Evolutionary conservation across 768 basidiomycete genomes (phyloP).

Genomic region (Rhizopogon vulgaris): DNA sequence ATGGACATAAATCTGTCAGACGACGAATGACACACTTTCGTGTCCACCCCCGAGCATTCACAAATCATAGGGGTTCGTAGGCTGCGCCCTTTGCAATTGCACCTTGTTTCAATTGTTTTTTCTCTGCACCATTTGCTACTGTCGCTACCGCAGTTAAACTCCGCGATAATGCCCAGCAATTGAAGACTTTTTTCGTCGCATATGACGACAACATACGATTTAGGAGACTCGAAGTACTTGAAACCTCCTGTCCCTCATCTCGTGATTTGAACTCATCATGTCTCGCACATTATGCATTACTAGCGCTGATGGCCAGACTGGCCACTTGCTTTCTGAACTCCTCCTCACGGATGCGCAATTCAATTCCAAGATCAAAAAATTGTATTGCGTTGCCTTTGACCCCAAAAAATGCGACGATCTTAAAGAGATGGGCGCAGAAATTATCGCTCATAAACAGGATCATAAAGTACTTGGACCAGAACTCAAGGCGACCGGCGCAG

Average conservation of each 20-base stretch:
- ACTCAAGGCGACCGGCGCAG: background rate
- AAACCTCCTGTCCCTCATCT: background rate
- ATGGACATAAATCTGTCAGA: conserved; percentile 26
- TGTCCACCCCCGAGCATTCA: background rate
- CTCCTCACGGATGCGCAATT: conserved; percentile 12
- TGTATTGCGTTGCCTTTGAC: background rate
- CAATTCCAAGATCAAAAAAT: conserved; percentile 8
- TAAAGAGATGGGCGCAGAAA: background rate
- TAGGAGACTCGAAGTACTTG: background rate
- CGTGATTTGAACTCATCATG: background rate
- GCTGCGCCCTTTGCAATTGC: too few relatives aligned
- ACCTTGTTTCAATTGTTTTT: too few relatives aligned
- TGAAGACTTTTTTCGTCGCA: background rate
- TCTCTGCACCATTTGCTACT: too few relatives aligned
- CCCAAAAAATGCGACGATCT: background rate
- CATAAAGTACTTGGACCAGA: background rate
- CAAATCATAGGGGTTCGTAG: background rate
- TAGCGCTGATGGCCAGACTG: conserved; percentile 26
- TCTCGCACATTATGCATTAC: conserved; percentile 23
- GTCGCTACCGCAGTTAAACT: background rate
- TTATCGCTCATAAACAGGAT: background rate
- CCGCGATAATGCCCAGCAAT: background rate
- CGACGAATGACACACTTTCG: conserved; percentile 9
- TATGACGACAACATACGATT: background rate
- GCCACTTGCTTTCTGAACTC: conserved; percentile 23